Conservation (phyloP, 2,329 filamentous ascomycete genomes). For the Penicillium sp. region DNA sequence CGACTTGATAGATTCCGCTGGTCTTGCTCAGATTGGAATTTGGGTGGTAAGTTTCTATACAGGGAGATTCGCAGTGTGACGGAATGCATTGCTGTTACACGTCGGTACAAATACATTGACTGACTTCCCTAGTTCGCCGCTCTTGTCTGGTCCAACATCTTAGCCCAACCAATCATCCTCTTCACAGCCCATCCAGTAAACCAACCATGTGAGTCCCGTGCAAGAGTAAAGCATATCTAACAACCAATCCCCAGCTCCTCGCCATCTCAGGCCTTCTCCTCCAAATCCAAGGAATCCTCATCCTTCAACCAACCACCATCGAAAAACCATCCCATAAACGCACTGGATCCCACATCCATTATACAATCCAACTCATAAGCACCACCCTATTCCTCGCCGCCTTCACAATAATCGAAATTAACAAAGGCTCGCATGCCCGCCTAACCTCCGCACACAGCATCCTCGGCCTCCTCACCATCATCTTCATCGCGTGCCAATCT, state of each 20-base stretch:
- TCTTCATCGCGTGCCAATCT: slow-evolving; percentile 71
- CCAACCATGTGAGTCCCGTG: neutral
- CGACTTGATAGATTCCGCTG: slow-evolving; percentile 66
- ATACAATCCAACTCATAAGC: slow-evolving; percentile 63
- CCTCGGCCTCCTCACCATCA: slow-evolving; percentile 75
- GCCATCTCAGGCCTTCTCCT: slow-evolving; percentile 65
- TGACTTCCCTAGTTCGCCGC: slow-evolving; percentile 58
- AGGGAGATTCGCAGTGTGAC: neutral
- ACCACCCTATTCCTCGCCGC: slow-evolving; percentile 41
- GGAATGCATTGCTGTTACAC: neutral
- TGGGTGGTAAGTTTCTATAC: slow-evolving; percentile 57
- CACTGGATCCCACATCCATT: slow-evolving; percentile 65
- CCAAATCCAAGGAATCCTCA: slow-evolving; percentile 75
- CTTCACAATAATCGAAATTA: slow-evolving; percentile 58
- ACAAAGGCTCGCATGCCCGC: slow-evolving; percentile 70
- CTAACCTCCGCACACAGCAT: slow-evolving; percentile 81
- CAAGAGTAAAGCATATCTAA: slow-evolving; percentile 16
- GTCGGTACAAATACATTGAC: neutral
- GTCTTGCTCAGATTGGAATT: slow-evolving; percentile 76
- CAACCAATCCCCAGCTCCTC: slow-evolving; percentile 49
- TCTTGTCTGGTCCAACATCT: slow-evolving; percentile 76
- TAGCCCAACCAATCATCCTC: slow-evolving; percentile 70
- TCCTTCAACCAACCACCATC: slow-evolving; percentile 88
- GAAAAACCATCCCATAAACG: slow-evolving; percentile 73
- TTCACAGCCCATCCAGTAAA: slow-evolving; percentile 84